Base-by-base conservation (phyloP, 2,329 filamentous ascomycete genomes). In the Pestalotiopsis fici region DNA sequence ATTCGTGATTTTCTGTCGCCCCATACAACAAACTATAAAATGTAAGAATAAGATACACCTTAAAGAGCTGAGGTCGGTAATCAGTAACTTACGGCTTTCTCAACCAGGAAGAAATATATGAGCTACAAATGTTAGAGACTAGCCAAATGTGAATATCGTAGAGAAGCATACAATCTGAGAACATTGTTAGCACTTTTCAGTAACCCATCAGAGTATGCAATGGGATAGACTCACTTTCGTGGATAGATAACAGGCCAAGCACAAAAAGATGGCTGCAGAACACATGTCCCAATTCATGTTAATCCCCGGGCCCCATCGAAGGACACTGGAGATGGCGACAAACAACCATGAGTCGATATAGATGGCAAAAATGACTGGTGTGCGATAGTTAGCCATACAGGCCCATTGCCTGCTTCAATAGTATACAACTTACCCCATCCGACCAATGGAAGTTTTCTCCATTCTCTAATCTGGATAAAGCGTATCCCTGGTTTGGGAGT, bases 71-170 rank as follows among this genome's bases (percentile, higher is more conserved):
- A 15, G 12, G 2, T 3, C 37, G 18, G 12, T 13, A 13, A 12
- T 50, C 4, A 50, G 1, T n/a, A 4, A 78, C 83, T 74, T 77
- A 88, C 87, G 55, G 86, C 88, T 76, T 88, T 89, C 74, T 91
- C 89, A 1, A 89, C 88, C 2, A 91, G 79, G 73, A 91, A 91
- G 31, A 88, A 81, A 72, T 91, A 91, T 21, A 90, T 87, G 23
- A 90, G 77, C 79, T 85, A 68, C 55, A 11, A 23, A 31, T 9
- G n/a, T 50, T 50, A 50, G 43, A 50, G 3, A 21, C n/a, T 7
- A 21, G 18, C 43, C 15, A 3, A n/a, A 1, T n/a, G 6, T 50
- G 43, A 7, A 9, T 50, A 6, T n/a, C n/a, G n/a, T n/a, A 6
- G 9, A 7, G 28, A 43, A 7, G 71, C 77, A 60, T 65, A 81